These are phyloP conservation scores for Trypanosoma boissoni DNA, from an alignment of 208 protist species.

Conservation along the genomic window DNA sequence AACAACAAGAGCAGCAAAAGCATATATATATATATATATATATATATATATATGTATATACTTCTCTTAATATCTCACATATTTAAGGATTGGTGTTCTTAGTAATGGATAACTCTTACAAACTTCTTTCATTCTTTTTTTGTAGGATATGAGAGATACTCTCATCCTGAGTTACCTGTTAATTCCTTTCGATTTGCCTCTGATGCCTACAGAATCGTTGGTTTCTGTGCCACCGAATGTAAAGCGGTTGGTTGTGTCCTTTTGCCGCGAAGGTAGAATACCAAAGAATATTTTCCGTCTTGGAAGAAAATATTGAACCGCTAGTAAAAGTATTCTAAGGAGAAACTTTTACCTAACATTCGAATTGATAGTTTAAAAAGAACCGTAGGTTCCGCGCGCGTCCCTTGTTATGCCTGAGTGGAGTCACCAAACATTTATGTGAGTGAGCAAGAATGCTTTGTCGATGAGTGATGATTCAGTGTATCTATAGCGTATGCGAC, in stretches of 20 bases:
- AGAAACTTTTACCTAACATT: background rate
- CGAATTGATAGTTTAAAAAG: no score
- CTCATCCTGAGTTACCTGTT: no score
- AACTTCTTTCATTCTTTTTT: no score
- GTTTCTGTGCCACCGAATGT: conserved; percentile 42
- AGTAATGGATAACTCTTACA: no score
- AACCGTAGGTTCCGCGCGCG: conserved; percentile 41
- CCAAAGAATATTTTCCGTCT: conserved; percentile 24
- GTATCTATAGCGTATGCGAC: conserved; percentile 82
- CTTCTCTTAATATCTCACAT: conserved; percentile 85
- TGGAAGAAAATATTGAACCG: background rate
- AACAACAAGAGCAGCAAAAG: background rate
- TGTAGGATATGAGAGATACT: no score
- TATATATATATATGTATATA: no score
- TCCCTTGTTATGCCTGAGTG: conserved; percentile 74
- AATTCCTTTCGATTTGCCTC: conserved; percentile 87
- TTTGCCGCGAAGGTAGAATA: conserved; percentile 16
- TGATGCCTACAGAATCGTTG: conserved; percentile 74
- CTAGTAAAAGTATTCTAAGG: background rate
- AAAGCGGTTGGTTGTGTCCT: conserved; percentile 14
- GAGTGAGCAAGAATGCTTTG: conserved; percentile 62
- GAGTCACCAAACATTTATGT: conserved; percentile 60
- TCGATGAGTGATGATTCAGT: conserved; percentile 69
- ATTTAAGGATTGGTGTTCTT: conserved; percentile 87
- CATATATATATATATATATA: no score